Evolutionary conservation across 768 basidiomycete genomes (phyloP).

Genomic region (Agaricus sinodeliciosus): DNA sequence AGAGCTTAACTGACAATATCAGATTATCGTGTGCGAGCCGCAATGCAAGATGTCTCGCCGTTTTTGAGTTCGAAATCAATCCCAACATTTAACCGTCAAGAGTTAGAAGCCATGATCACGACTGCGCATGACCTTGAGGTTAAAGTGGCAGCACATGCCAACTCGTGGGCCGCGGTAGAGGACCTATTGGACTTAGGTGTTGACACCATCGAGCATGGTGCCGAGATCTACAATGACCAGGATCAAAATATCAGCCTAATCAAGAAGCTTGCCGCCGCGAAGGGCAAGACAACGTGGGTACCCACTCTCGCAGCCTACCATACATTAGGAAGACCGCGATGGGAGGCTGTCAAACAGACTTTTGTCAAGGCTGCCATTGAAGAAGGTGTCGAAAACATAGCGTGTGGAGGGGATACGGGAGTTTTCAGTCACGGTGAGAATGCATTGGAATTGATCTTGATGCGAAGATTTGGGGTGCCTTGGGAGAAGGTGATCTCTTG

Average conservation of each 20-base stretch:
- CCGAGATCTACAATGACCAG: constrained; percentile 20
- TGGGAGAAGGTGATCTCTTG: constrained; percentile 49
- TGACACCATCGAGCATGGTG: constrained; percentile 57
- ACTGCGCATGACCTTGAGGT: constrained; percentile 46
- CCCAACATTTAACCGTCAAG: constrained; percentile 36
- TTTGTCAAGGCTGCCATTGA: constrained; percentile 35
- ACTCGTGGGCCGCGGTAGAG: constrained; percentile 22
- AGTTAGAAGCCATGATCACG: constrained; percentile 42
- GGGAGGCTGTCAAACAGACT: constrained; percentile 29
- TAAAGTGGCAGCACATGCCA: constrained; percentile 54
- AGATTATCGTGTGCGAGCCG: constrained; percentile 52
- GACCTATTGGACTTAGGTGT: constrained; percentile 33
- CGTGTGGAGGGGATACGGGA: constrained; percentile 62
- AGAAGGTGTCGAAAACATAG: constrained; percentile 39
- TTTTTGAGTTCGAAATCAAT: constrained; percentile 26
- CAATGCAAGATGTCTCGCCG: constrained; percentile 34
- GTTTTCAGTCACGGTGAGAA: constrained; percentile 58
- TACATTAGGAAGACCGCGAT: constrained; percentile 22
- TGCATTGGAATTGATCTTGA: constrained; percentile 52
- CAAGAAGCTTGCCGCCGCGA: constrained; percentile 18
- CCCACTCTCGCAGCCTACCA: constrained; percentile 53
- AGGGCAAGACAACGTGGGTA: constrained; percentile 38
- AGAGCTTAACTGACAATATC: not conserved
- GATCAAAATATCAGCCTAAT: constrained; percentile 18
- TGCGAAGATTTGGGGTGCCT: constrained; percentile 48